Evolutionary conservation across 441 rosid genomes (phyloP).

Genomic region (Raphanus hybrid): DNA sequence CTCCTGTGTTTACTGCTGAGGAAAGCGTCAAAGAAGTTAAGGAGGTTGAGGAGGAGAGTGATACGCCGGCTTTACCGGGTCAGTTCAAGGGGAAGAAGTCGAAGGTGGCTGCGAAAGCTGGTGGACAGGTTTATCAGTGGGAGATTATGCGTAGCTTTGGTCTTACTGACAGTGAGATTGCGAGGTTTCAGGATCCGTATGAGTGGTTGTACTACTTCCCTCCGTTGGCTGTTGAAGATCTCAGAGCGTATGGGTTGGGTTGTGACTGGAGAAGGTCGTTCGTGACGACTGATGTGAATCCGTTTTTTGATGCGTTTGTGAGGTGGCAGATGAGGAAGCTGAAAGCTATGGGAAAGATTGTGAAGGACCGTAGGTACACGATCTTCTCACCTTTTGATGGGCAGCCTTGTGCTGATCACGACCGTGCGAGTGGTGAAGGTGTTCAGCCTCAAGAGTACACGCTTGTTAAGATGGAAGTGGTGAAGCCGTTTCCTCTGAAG

Average conservation of each 20-base stretch:
- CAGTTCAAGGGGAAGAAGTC: conserved; percentile 89
- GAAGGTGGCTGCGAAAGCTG: conserved; percentile 75
- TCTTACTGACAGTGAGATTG: conserved; percentile 69
- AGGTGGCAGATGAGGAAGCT: conserved; percentile 94
- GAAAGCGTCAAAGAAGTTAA: conserved; percentile 26
- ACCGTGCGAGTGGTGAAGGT: conserved; percentile 94
- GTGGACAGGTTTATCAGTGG: conserved; percentile 86
- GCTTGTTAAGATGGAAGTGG: conserved; percentile 89
- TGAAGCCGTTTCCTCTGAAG: conserved; percentile 68
- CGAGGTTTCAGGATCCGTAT: conserved; percentile 71
- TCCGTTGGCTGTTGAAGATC: conserved; percentile 81
- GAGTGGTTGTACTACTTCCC: conserved; percentile 86
- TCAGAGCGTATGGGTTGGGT: conserved; percentile 86
- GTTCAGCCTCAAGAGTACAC: conserved; percentile 95
- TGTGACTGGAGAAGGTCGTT: conserved; percentile 96
- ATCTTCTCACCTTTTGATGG: conserved; percentile 91
- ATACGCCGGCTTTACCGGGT: conserved; percentile 44
- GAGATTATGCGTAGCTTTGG: conserved; percentile 96
- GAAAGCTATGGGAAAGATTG: conserved; percentile 83
- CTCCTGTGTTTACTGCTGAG: conserved; percentile 60
- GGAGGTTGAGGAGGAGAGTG: conserved; percentile 46
- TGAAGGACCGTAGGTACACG: conserved; percentile 81
- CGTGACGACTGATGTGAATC: conserved; percentile 83
- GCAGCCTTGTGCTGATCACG: conserved; percentile 97
- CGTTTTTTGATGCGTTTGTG: conserved; percentile 78